These are phyloP conservation scores for Drechslera avenae DNA, from an alignment of 2,329 filamentous ascomycete species.

Conservation along the genomic window DNA sequence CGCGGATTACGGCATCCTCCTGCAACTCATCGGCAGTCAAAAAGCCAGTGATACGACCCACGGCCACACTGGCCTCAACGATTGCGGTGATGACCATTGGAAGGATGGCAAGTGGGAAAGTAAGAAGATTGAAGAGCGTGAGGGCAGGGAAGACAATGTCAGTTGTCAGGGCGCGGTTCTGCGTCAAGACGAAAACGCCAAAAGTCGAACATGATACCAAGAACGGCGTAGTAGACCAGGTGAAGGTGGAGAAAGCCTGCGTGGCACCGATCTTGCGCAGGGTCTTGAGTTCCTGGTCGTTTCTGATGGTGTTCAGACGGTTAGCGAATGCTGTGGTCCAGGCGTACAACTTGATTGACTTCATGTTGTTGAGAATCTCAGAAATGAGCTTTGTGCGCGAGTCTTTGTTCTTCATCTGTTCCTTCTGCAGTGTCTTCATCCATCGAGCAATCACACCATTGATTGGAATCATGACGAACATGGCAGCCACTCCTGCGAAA, in stretches of 20 bases:
- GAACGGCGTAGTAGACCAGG: slow-evolving; percentile 97
- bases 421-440: slow-evolving; percentile 93
- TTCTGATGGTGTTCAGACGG: slow-evolving; percentile 93
- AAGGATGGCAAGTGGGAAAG: slow-evolving; percentile 89
- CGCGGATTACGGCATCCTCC: slow-evolving; percentile 73
- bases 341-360: slow-evolving; percentile 96
- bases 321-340: slow-evolving; percentile 98
- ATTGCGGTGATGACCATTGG: slow-evolving; percentile 98
- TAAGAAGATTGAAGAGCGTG: slow-evolving; percentile 93
- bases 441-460: slow-evolving; percentile 90
- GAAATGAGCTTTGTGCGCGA: slow-evolving; percentile 90
- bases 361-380: slow-evolving; percentile 99
- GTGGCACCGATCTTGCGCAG: slow-evolving; percentile 94
- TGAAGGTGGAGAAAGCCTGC: slow-evolving; percentile 94
- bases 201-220: slow-evolving; percentile 97
- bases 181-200: slow-evolving; percentile 87
- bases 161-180: slow-evolving; percentile 79
- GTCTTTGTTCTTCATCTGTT: slow-evolving; percentile 99
- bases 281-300: slow-evolving; percentile 94
- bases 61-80: slow-evolving; percentile 93
- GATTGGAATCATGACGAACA: slow-evolving; percentile 96
- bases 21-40: slow-evolving; percentile 90
- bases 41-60: slow-evolving; percentile 81
- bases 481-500: slow-evolving; percentile 91
- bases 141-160: slow-evolving; percentile 94